phyloP scores from a whole-genome alignment of 2,329 filamentous ascomycete species.

The Aspergillus candidus region DNA sequence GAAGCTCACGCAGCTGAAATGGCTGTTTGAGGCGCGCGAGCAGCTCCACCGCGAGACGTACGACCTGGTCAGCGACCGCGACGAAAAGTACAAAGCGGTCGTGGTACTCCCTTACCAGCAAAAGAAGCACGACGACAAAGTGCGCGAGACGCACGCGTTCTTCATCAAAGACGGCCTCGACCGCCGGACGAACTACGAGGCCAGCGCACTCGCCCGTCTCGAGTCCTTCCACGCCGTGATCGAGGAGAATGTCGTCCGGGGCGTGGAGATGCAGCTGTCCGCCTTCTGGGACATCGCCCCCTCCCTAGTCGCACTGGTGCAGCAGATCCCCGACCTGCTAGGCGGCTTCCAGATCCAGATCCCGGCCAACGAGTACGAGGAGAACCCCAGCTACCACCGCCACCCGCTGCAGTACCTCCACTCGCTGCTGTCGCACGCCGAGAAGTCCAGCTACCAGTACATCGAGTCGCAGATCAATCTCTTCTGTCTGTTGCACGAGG shows the following conservation, averaged over 20 bases:
- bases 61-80: conserved; percentile 76
- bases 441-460: conserved; percentile 92
- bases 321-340: conserved; percentile 62
- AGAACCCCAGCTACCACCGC: conserved; percentile 74
- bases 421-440: conserved; percentile 74
- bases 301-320: conserved; percentile 67
- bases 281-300: conserved; percentile 99
- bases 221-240: conserved; percentile 72
- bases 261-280: conserved; percentile 83
- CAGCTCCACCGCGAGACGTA: conserved; percentile 77
- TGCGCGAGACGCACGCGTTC: conserved; percentile 71
- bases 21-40: conserved; percentile 95
- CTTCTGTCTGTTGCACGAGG: conserved; percentile 82
- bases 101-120: conserved; percentile 77
- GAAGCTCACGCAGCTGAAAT: conserved; percentile 89
- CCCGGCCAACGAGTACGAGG: conserved; percentile 69
- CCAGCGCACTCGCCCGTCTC: conserved; percentile 65
- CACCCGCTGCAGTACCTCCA: conserved; percentile 90
- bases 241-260: conserved; percentile 76
- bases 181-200: conserved; percentile 64
- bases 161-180: conserved; percentile 72
- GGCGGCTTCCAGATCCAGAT: conserved; percentile 66
- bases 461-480: conserved; percentile 92
- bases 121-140: conserved; percentile 66
- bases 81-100: conserved; percentile 78